A percentile compares a stretch with the other conserved stretches of the same genome.
These are phyloP conservation scores for Fusarium falciforme DNA, from an alignment of 2,329 filamentous ascomycete species.

Conservation along the genomic window DNA sequence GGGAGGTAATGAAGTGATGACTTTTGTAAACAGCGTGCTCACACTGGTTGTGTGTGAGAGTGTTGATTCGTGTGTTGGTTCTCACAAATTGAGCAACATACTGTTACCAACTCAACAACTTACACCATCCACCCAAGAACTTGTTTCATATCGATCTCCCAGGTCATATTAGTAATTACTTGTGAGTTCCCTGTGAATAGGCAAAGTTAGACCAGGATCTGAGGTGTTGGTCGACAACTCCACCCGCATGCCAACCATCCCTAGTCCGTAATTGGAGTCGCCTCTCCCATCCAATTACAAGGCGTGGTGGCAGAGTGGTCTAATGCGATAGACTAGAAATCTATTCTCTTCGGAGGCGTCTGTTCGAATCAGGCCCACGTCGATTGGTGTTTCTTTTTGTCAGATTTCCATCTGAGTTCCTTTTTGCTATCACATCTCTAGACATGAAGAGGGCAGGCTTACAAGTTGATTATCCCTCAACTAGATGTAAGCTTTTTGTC, in stretches of 20 bases:
- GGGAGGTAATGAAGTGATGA: neutral
- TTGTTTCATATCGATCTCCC: neutral
- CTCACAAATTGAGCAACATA: neutral
- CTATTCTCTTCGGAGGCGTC: constrained; percentile 35
- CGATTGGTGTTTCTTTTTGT: constrained; percentile 5
- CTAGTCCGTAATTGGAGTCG: neutral
- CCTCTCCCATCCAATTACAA: constrained; percentile 11
- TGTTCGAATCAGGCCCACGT: constrained; percentile 36
- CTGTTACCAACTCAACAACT: neutral
- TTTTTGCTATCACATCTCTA: neutral
- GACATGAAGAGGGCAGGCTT: neutral
- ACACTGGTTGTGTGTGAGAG: neutral
- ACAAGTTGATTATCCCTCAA: neutral
- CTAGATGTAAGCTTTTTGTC: too few species aligned
- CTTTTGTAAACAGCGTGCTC: neutral
- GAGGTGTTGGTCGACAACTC: neutral
- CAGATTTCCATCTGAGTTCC: neutral
- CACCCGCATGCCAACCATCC: neutral
- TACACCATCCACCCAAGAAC: neutral
- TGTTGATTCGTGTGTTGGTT: neutral
- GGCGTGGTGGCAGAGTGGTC: constrained; percentile 36
- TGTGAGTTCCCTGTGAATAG: neutral
- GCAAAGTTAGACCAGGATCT: neutral
- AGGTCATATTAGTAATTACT: neutral
- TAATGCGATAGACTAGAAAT: constrained; percentile 38